Evolutionary conservation across 108 stramenopile species (phyloP).

Genomic region (Epipyxis sp.): DNA sequence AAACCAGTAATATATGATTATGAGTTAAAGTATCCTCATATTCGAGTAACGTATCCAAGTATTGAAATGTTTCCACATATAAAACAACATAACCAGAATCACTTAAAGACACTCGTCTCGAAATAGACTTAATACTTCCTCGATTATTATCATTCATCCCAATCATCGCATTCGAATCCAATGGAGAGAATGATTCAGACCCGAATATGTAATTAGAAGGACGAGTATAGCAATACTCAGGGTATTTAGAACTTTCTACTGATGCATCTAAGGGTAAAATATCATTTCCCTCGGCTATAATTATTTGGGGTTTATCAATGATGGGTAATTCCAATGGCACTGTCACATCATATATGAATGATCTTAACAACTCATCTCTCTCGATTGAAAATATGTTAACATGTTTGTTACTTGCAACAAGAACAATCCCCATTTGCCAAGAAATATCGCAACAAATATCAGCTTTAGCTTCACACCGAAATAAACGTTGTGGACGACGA

Average conservation of each 20-base stretch:
- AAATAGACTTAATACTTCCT: too few species aligned
- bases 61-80: background rate
- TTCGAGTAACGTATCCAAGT: background rate
- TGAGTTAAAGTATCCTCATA: background rate
- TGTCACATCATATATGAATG: too few species aligned
- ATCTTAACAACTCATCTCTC: constrained; percentile 1
- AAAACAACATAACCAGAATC: background rate
- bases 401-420: background rate
- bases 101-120: background rate
- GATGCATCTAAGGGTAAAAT: too few species aligned
- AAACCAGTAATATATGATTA: background rate
- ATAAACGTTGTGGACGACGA: constrained; percentile 20
- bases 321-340: too few species aligned
- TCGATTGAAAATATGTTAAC: constrained; percentile 27
- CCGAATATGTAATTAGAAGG: too few species aligned
- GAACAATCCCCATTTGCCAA: constrained; percentile 18
- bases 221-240: too few species aligned
- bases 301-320: too few species aligned
- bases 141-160: too few species aligned
- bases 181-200: too few species aligned
- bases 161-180: too few species aligned
- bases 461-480: background rate
- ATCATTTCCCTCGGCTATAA: too few species aligned
- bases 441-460: constrained; percentile 8
- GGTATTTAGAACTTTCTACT: too few species aligned